Base-by-base conservation (phyloP, 192 early-diverging fungal species). In the Glomus cerebriforme region DNA sequence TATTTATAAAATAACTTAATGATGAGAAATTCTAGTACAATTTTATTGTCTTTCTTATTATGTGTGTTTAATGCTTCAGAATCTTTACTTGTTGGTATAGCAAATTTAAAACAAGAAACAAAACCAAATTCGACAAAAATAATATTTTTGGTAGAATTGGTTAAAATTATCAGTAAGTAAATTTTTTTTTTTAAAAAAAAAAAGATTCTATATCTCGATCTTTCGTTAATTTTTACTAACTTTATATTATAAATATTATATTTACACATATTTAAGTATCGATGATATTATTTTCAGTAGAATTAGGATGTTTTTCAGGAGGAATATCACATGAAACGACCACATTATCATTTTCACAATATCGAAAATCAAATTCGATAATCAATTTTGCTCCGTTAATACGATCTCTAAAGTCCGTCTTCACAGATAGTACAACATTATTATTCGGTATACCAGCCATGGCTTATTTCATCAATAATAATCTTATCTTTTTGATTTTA, bases 401-500 rank as follows among this genome's bases (percentile, higher is more conserved):
- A 5, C 54, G 9, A 74, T 78, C 60, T 77, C 80, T 24, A 76
- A 75, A 27, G 77, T 79, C n/a, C 75, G 78, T 22, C 47, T 69
- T 39, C 43, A 79, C 12, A 62, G 26, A 32, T 34, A 3, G 22
- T 27, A 60, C 39, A 62, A 73, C 73, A 34, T 70, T 84, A 34
- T 35, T 82, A 15, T 84, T 84, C 43, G 79, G 81, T 7, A 81
- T 84, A 22, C 83, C 83, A 1, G 83, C 81, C 13, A 76, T 81
- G 29, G 81, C 80, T 34, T 84, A 84, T 58, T 84, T 84, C 62
- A 78, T 84, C 74, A 84, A 84, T 80, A 84, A 84, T 66, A 84
- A 84, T 59, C 64, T 84, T 29, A 78, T 81, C 4, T 84, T 84
- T 29, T 43, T 84, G 24, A 59, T 84, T 0, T 43, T 84, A 7